These are phyloP conservation scores for Grifola frondosa DNA, from an alignment of 1,284 basidiomycete species.

Conservation along the genomic window DNA sequence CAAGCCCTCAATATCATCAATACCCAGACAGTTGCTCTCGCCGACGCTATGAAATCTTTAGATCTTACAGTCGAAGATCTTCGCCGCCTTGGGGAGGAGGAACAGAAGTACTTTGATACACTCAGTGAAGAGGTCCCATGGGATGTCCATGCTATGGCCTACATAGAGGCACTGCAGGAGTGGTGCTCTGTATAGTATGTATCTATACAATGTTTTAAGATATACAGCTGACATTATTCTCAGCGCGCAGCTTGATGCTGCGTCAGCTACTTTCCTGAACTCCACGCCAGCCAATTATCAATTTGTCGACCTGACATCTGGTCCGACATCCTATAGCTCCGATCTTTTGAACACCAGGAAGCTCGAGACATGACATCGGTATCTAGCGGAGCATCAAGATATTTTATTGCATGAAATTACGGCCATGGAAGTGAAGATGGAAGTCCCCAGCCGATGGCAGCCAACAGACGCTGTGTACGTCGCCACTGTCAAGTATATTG, in stretches of 20 bases:
- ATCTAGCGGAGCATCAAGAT: slow-evolving; percentile 7
- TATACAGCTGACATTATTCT: background rate
- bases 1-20: slow-evolving; percentile 27
- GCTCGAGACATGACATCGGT: slow-evolving; percentile 11
- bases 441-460: slow-evolving; percentile 22
- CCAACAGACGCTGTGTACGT: slow-evolving; percentile 15
- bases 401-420: slow-evolving; percentile 9
- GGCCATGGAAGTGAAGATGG: slow-evolving; percentile 22
- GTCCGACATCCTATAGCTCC: background rate
- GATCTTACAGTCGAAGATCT: background rate
- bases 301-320: no score
- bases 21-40: slow-evolving; percentile 3
- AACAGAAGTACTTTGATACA: slow-evolving; percentile 15
- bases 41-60: slow-evolving; percentile 4
- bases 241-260: slow-evolving; percentile 2
- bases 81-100: background rate
- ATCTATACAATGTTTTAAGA: no score
- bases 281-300: background rate
- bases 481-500: slow-evolving; percentile 12
- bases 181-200: no score
- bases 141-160: slow-evolving; percentile 17
- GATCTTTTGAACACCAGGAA: slow-evolving; percentile 7
- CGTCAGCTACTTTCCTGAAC: slow-evolving; percentile 3
- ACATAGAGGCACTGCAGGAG: slow-evolving; percentile 18
- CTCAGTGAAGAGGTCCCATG: slow-evolving; percentile 18